Percentiles rank a stretch among this genome's conserved stretches.
phyloP scores from a whole-genome alignment of 352 stramenopile genomes.

The Globisporangium yorkense region DNA sequence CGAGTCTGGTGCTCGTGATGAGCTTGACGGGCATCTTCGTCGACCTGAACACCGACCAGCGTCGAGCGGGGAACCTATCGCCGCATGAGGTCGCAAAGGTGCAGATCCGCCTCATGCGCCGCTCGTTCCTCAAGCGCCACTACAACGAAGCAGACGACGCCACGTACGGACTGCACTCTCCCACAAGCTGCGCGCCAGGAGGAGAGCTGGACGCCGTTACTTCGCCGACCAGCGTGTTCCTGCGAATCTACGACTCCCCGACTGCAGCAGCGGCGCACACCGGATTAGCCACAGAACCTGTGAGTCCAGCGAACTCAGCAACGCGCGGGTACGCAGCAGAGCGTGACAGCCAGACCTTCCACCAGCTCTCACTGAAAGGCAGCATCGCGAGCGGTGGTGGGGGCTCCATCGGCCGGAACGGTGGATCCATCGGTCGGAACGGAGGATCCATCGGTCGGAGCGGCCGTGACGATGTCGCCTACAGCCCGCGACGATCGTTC shows the following conservation, averaged over 20 bases:
- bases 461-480: slow-evolving; percentile 24
- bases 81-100: slow-evolving; percentile 53
- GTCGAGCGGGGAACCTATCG: slow-evolving; percentile 10
- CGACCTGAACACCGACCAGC: slow-evolving; percentile 48
- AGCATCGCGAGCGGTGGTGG: neutral
- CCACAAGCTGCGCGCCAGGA: neutral
- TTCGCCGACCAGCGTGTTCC: slow-evolving; percentile 50
- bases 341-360: neutral
- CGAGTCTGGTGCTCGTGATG: slow-evolving; percentile 83
- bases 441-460: neutral
- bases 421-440: neutral
- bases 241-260: slow-evolving; percentile 69
- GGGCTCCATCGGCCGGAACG: neutral
- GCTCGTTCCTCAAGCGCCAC: slow-evolving; percentile 63
- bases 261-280: slow-evolving; percentile 27
- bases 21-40: slow-evolving; percentile 84
- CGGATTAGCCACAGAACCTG: slow-evolving; percentile 11
- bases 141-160: slow-evolving; percentile 35
- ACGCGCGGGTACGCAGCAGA: neutral
- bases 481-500: slow-evolving; percentile 29
- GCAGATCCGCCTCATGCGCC: slow-evolving; percentile 60
- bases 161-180: neutral
- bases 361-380: slow-evolving; percentile 5
- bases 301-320: slow-evolving; percentile 10
- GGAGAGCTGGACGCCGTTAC: slow-evolving; percentile 1